Conservation (phyloP, 352 stramenopile genomes). For the Globisporangium spiculum region DNA sequence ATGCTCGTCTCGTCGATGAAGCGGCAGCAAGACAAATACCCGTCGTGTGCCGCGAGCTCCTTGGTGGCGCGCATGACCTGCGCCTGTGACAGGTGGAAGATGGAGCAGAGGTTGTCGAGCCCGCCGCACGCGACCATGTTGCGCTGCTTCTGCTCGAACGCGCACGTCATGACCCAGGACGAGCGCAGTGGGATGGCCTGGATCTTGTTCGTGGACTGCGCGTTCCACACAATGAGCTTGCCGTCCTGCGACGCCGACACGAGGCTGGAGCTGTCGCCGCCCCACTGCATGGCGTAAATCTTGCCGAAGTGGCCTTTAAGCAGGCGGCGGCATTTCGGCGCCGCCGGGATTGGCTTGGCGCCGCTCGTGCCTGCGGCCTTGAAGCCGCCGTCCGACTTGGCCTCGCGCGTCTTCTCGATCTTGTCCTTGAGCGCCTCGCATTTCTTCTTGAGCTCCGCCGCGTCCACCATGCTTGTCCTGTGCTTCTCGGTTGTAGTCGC, state of each 20-base stretch:
- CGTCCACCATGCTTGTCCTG: constrained; percentile 52
- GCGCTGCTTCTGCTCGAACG: constrained; percentile 96
- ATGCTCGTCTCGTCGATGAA: constrained; percentile 96
- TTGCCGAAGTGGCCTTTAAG: constrained; percentile 99
- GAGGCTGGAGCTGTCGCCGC: constrained; percentile 87
- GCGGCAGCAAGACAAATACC: constrained; percentile 97
- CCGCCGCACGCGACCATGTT: constrained; percentile 98
- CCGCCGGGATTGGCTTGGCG: constrained; percentile 76
- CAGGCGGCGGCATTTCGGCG: constrained; percentile 91
- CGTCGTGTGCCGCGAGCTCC: constrained; percentile 97
- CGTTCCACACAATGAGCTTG: constrained; percentile 99
- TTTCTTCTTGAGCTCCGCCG: constrained; percentile 83
- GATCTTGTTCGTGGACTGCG: constrained; percentile 96
- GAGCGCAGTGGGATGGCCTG: constrained; percentile 96
- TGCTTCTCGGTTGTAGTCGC: neutral
- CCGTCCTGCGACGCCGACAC: constrained; percentile 96
- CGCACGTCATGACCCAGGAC: constrained; percentile 99
- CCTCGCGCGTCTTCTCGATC: constrained; percentile 81
- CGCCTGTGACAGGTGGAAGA: constrained; percentile 94
- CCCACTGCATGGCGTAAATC: constrained; percentile 99
- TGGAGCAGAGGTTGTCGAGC: constrained; percentile 99
- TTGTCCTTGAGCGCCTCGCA: constrained; percentile 85
- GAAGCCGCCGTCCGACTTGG: constrained; percentile 78
- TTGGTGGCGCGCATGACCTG: constrained; percentile 90
- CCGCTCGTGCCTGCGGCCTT: constrained; percentile 53